phyloP scores from a whole-genome alignment of 2,329 filamentous ascomycete genomes.

The Pestalotiopsis sp. region DNA sequence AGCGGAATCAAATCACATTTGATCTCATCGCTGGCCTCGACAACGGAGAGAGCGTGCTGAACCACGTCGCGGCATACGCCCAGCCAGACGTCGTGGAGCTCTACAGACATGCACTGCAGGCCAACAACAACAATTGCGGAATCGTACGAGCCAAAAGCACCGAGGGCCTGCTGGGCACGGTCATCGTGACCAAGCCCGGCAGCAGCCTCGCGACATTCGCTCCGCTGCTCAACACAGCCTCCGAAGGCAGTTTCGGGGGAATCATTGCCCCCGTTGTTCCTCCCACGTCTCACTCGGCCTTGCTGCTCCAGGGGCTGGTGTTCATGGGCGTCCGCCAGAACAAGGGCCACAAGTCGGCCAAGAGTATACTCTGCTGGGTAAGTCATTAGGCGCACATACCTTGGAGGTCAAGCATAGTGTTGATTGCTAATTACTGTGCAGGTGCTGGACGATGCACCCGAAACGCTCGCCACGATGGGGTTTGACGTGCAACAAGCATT shows the following conservation, averaged over 20 bases:
- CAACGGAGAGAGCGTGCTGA: slow-evolving; percentile 72
- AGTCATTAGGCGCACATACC: slow-evolving; percentile 34
- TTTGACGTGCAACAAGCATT: slow-evolving; percentile 35
- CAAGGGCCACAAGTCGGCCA: slow-evolving; percentile 74
- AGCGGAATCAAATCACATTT: slow-evolving; percentile 75
- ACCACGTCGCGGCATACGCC: slow-evolving; percentile 73
- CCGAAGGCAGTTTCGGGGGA: slow-evolving; percentile 65
- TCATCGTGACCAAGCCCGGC: slow-evolving; percentile 75
- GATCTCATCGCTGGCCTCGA: slow-evolving; percentile 82
- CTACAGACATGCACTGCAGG: slow-evolving; percentile 74
- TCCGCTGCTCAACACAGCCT: slow-evolving; percentile 65
- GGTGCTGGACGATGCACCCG: slow-evolving; percentile 33
- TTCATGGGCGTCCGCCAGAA: slow-evolving; percentile 82
- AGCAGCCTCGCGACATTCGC: slow-evolving; percentile 71
- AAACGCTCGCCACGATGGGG: slow-evolving; percentile 34
- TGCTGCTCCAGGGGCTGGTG: slow-evolving; percentile 76
- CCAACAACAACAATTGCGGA: slow-evolving; percentile 69
- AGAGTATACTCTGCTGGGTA: slow-evolving; percentile 80
- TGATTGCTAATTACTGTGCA: slow-evolving; percentile 13
- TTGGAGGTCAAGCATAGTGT: background rate
- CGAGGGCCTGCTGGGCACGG: slow-evolving; percentile 71
- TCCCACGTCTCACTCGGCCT: slow-evolving; percentile 65
- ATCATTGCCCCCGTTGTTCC: slow-evolving; percentile 81
- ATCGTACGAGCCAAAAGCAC: slow-evolving; percentile 80
- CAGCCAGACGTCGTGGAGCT: slow-evolving; percentile 79